These are phyloP conservation scores for Diaporthe sp. DNA, from an alignment of 2,329 filamentous ascomycete genomes.

Conservation along the genomic window DNA sequence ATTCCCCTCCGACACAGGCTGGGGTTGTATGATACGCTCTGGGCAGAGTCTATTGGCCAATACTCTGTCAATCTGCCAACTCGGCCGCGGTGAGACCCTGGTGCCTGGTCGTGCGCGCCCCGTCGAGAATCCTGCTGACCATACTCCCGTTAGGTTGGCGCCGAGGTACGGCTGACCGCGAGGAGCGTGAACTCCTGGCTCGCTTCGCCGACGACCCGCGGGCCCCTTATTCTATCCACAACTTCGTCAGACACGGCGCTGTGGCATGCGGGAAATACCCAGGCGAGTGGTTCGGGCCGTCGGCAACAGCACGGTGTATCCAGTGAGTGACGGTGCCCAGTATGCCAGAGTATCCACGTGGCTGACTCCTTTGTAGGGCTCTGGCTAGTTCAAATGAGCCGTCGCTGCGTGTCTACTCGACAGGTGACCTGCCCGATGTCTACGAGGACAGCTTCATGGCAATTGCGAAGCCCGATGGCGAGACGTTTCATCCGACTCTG, in stretches of 20 bases:
- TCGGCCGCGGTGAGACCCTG: constrained; percentile 80
- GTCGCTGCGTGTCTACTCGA: constrained; percentile 85
- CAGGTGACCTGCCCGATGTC: constrained; percentile 90
- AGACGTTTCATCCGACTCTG: constrained; percentile 83
- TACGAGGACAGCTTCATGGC: constrained; percentile 91
- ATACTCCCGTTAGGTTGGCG: constrained; percentile 76
- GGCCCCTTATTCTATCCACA: constrained; percentile 94
- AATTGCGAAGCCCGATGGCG: constrained; percentile 77
- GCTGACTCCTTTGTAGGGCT: constrained; percentile 66
- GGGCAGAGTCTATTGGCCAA: constrained; percentile 95
- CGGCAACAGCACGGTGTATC: constrained; percentile 93
- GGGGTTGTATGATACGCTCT: constrained; percentile 99
- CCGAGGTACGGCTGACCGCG: constrained; percentile 66
- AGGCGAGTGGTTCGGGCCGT: constrained; percentile 99
- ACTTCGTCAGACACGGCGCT: constrained; percentile 91
- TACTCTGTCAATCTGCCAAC: constrained; percentile 76
- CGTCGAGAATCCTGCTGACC: background rate
- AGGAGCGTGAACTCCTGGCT: constrained; percentile 80
- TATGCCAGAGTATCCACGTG: background rate
- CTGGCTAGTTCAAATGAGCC: constrained; percentile 77
- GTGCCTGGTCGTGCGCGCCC: background rate
- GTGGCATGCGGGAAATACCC: constrained; percentile 92
- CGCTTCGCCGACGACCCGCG: constrained; percentile 89
- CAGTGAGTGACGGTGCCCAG: constrained; percentile 70
- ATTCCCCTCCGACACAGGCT: constrained; percentile 94